phyloP scores from a whole-genome alignment of 495 filamentous ascomycete genomes.

The Tuber indicum region DNA sequence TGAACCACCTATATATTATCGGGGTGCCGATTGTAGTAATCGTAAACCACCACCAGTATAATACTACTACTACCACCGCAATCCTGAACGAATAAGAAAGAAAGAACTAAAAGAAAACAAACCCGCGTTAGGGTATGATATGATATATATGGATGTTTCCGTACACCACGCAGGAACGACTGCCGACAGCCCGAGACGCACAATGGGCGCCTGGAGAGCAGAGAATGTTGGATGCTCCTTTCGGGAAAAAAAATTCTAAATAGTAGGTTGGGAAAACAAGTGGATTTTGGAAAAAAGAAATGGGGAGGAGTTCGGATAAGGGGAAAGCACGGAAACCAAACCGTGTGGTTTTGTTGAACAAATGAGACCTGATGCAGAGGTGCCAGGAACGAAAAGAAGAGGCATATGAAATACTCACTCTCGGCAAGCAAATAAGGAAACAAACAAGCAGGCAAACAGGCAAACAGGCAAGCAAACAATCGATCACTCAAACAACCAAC shows the following conservation, averaged over 20 bases:
- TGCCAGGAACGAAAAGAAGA: background rate
- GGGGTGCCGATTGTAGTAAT: background rate
- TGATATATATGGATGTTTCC: background rate
- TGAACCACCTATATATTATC: background rate
- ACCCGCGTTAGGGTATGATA: background rate
- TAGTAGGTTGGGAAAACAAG: background rate
- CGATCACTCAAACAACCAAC: background rate
- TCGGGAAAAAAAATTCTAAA: background rate
- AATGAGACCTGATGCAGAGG: background rate
- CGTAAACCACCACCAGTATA: background rate
- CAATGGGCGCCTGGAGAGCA: background rate
- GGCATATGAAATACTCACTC: background rate
- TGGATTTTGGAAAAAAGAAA: background rate
- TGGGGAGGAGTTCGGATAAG: background rate
- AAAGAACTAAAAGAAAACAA: background rate
- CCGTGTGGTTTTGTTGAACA: background rate
- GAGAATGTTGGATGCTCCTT: background rate
- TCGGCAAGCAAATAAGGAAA: background rate
- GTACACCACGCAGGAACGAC: background rate
- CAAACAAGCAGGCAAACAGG: background rate
- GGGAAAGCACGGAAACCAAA: background rate
- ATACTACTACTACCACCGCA: background rate
- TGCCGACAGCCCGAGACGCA: background rate
- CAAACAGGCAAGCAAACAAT: background rate
- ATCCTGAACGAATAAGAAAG: background rate